Conservation (phyloP, 345 rosid species). For the Euphorbia tirucalli region DNA sequence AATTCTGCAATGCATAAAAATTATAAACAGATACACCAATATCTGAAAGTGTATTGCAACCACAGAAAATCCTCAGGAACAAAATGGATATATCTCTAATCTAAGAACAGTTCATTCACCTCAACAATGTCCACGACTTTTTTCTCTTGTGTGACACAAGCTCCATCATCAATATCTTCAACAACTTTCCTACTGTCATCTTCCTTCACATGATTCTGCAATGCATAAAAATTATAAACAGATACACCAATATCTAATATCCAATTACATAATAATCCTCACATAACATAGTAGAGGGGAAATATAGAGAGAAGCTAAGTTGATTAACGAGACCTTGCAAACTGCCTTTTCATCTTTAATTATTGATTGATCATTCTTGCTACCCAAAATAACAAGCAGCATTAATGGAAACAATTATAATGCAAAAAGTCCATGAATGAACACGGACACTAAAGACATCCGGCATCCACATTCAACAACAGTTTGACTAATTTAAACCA, state of each 20-base stretch:
- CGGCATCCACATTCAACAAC: not conserved
- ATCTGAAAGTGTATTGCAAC: no score
- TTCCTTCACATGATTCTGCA: not conserved
- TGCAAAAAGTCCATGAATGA: not conserved
- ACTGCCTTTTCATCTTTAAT: not conserved
- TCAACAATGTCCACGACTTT: not conserved
- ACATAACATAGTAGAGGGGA: not conserved
- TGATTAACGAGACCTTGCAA: not conserved
- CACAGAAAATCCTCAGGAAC: no score
- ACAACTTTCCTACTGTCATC: not conserved
- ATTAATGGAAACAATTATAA: not conserved
- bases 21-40: no score
- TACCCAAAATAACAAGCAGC: not conserved
- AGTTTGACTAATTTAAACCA: not conserved
- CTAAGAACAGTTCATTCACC: not conserved
- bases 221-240: not conserved
- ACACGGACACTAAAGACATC: not conserved
- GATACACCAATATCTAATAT: not conserved
- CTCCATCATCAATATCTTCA: not conserved
- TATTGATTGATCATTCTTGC: not conserved
- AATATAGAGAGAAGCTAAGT: not conserved
- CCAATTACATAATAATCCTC: not conserved
- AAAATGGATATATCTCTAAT: not conserved
- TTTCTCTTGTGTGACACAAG: not conserved
- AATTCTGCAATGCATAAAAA: no score